These are phyloP conservation scores for Capsella rubella DNA, from an alignment of 441 rosid genomes.

Conservation along the genomic window DNA sequence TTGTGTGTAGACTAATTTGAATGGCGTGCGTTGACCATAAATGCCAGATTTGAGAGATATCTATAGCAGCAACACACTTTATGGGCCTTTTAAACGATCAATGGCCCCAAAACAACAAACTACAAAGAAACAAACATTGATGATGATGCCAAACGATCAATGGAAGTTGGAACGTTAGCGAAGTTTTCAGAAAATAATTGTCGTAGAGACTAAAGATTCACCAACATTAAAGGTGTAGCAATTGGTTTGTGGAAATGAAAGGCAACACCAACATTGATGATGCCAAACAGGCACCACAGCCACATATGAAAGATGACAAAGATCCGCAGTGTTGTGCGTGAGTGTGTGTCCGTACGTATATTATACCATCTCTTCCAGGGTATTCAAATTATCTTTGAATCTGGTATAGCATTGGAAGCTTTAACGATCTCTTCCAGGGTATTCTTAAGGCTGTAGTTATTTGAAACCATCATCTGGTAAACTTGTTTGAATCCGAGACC, in stretches of 20 bases:
- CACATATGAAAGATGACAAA: neutral
- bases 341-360: neutral
- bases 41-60: no score
- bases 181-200: no score
- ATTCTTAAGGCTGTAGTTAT: neutral
- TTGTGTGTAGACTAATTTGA: no score
- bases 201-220: no score
- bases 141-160: no score
- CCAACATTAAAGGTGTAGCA: no score
- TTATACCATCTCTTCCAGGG: neutral
- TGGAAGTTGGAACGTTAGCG: no score
- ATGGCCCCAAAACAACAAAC: no score
- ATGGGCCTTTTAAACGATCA: no score
- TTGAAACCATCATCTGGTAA: conserved; percentile 21
- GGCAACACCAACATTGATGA: neutral
- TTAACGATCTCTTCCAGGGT: conserved; percentile 7
- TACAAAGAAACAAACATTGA: no score
- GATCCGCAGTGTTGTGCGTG: neutral
- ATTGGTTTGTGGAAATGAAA: neutral
- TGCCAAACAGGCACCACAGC: neutral
- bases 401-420: neutral
- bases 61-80: no score
- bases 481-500: conserved; percentile 81
- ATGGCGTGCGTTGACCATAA: no score
- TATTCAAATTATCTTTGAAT: conserved; percentile 3